phyloP scores from a whole-genome alignment of 352 stramenopile genomes.

The Pythium aphanidermatum region DNA sequence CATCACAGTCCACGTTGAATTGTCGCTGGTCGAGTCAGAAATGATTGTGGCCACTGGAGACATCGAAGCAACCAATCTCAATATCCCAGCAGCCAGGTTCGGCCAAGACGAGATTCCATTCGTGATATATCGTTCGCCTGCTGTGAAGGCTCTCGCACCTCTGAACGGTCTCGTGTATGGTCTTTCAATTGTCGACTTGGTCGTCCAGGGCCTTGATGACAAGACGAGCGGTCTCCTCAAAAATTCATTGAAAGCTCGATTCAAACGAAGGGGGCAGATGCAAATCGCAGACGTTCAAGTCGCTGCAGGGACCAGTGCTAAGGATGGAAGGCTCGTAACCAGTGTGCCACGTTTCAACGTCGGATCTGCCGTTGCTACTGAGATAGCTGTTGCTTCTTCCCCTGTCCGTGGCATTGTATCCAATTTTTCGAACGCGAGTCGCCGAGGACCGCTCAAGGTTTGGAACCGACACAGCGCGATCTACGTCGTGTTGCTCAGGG shows the following conservation, averaged over 20 bases:
- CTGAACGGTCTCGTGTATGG: conserved; percentile 36
- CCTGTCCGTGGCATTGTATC: no score
- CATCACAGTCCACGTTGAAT: conserved; percentile 48
- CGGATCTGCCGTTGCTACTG: conserved; percentile 31
- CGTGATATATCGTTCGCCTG: conserved; percentile 59
- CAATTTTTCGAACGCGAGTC: no score
- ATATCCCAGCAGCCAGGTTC: conserved; percentile 22
- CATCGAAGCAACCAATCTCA: background rate
- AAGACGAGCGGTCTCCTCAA: conserved; percentile 34
- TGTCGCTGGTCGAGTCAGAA: conserved; percentile 13
- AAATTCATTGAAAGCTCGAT: conserved; percentile 44
- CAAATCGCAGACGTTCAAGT: conserved; percentile 50
- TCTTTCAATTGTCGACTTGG: conserved; percentile 36
- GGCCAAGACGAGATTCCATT: conserved; percentile 61
- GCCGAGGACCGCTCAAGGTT: conserved; percentile 25
- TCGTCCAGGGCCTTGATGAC: conserved; percentile 63
- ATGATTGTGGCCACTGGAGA: background rate
- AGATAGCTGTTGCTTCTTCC: background rate
- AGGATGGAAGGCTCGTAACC: conserved; percentile 40
- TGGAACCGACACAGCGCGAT: conserved; percentile 48
- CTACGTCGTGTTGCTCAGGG: conserved; percentile 43
- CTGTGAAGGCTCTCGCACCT: conserved; percentile 44
- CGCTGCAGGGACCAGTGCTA: background rate
- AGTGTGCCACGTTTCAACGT: conserved; percentile 64
- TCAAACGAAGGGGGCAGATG: conserved; percentile 68